Conservation (phyloP, 192 early-diverging fungal genomes). For the Coemansia sp. region DNA sequence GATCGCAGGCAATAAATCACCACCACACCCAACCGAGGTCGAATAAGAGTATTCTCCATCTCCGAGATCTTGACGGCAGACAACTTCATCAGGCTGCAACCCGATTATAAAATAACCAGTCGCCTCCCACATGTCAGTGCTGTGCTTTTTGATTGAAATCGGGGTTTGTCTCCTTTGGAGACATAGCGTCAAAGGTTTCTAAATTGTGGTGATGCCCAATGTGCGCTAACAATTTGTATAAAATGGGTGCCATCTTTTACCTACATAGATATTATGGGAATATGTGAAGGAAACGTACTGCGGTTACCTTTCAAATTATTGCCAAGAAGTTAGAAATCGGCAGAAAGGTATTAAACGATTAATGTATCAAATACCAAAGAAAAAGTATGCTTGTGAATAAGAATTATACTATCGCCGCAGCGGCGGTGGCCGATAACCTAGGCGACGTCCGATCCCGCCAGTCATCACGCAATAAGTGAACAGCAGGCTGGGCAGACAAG, state of each 20-base stretch:
- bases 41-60: constrained; percentile 9
- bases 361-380: not conserved
- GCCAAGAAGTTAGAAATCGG: not conserved
- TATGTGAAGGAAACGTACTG: not conserved
- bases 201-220: not conserved
- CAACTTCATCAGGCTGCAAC: constrained; percentile 42
- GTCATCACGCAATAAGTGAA: constrained; percentile 53
- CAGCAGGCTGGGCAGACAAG: constrained; percentile 43
- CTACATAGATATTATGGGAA: not conserved
- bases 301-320: no score
- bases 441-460: constrained; percentile 40
- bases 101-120: constrained; percentile 2
- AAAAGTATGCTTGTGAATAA: not conserved
- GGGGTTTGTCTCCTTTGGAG: constrained; percentile 45
- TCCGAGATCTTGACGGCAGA: constrained; percentile 56
- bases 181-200: constrained; percentile 43
- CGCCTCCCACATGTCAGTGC: constrained; percentile 39
- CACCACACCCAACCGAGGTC: constrained; percentile 50
- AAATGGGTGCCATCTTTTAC: not conserved
- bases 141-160: constrained; percentile 52
- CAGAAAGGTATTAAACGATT: not conserved
- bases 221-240: not conserved
- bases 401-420: not conserved
- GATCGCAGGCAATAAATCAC: constrained; percentile 2
- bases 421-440: constrained; percentile 18